Percentiles rank a stretch among this genome's conserved stretches.
Conservation (phyloP, 768 basidiomycete genomes). For the Austroboletus eburneus region DNA sequence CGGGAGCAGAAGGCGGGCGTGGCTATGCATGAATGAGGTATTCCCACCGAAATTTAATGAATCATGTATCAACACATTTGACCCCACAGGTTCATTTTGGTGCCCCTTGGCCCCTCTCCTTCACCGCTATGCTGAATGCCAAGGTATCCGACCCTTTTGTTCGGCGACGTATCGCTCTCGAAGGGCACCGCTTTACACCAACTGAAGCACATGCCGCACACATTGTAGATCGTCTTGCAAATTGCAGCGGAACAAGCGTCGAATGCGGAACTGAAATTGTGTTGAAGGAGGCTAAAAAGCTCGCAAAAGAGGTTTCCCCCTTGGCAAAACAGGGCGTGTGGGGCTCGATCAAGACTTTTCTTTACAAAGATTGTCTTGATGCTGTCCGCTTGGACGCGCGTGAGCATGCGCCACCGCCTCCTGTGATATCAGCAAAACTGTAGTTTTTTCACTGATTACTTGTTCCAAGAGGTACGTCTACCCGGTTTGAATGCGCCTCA, state of each 20-base stretch:
- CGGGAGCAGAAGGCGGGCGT: constrained; percentile 70
- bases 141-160: constrained; percentile 59
- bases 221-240: constrained; percentile 60
- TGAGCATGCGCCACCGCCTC: constrained; percentile 6
- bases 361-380: constrained; percentile 55
- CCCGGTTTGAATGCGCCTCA: not conserved
- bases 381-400: constrained; percentile 27
- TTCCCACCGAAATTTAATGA: not conserved
- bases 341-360: constrained; percentile 65
- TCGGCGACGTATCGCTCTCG: constrained; percentile 70
- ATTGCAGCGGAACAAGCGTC: constrained; percentile 34
- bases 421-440: constrained; percentile 11
- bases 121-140: constrained; percentile 56
- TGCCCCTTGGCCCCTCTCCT: constrained; percentile 71
- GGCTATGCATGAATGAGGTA: constrained; percentile 94
- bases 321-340: constrained; percentile 60
- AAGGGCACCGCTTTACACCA: constrained; percentile 77
- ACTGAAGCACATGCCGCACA: constrained; percentile 62
- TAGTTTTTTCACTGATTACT: constrained; percentile 8
- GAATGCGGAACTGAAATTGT: constrained; percentile 56
- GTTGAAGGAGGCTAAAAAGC: constrained; percentile 56
- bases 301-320: constrained; percentile 50
- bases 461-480: constrained; percentile 7
- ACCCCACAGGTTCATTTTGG: constrained; percentile 68
- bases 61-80: not conserved